Percentiles rank a stretch among this genome's conserved stretches.
phyloP scores from a whole-genome alignment of 352 stramenopile species.

The Thraustotheca clavata region DNA sequence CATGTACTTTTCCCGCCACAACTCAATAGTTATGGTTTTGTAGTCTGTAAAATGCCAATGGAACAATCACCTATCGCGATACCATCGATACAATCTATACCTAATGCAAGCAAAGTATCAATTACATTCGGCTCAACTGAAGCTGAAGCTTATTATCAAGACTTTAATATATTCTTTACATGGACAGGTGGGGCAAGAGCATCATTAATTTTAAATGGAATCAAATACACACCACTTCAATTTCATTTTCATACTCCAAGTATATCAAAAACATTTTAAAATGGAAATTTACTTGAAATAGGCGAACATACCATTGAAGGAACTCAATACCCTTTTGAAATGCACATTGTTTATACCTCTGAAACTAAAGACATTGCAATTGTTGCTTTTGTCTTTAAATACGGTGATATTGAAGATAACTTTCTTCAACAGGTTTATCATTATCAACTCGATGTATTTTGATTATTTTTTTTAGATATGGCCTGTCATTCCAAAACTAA shows the following conservation, averaged over 20 bases:
- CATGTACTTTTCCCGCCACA: not conserved
- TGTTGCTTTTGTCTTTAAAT: slow-evolving; percentile 43
- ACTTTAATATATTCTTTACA: not conserved
- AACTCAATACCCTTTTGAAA: slow-evolving; percentile 27
- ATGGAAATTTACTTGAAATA: not conserved
- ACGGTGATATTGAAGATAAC: not conserved
- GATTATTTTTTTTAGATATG: not conserved
- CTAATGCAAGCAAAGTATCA: not conserved
- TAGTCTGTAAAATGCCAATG: not conserved
- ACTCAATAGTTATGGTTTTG: not conserved
- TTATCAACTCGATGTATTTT: not conserved
- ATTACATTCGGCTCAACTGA: not conserved
- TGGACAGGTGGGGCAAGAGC: not conserved
- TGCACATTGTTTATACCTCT: slow-evolving; percentile 39
- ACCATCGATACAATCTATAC: not conserved
- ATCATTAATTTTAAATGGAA: slow-evolving; percentile 22
- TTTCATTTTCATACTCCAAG: slow-evolving; percentile 40
- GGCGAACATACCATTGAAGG: slow-evolving; percentile 33
- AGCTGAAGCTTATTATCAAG: not conserved
- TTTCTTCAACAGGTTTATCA: not conserved
- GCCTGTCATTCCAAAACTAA: not conserved
- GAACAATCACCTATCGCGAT: not conserved
- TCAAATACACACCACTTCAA: slow-evolving; percentile 25
- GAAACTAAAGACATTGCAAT: slow-evolving; percentile 34
- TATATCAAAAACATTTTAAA: not conserved